Base-by-base conservation (phyloP, 1,284 basidiomycete genomes). In the Hemileia vastatrix region DNA sequence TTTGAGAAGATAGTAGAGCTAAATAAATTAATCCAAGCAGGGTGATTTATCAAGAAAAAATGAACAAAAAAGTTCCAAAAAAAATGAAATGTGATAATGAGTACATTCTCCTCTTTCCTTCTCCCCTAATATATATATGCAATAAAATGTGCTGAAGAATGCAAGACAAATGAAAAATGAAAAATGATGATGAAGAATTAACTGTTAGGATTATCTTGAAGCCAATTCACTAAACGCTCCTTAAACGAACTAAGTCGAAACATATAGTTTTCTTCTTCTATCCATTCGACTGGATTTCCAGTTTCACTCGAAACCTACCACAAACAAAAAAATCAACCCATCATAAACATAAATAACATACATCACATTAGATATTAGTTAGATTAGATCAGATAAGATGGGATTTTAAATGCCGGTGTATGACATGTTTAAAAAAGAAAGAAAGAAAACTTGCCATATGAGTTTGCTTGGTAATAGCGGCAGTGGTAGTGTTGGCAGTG, bases 251-350 rank as follows among this genome's bases (percentile, higher is more conserved):
- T 72, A 6, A 76, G 67, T 5, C 65, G 49, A 60, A 76, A 76
- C 68, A 75, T 76, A 68, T 76, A 76, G 63, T 76, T 76, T 15
- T 66, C 69, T 60, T 76, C 75, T 23, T 66, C 56, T 36, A 64
- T 71, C 74, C 73, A 76, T 57, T 76, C 75, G 9, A 76, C 73
- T 9, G 65, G 67, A 31, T 72, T 66, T 2, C 74, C 73, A 4
- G 70, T 73, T 64, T 76, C 75, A 32, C 71, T 71, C 9, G 70
- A 64, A 33, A 68, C 65, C 56, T 68, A 23, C 13, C 23, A 11
- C 40, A 43, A 21, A n/a, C 19, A 19, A 13, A 13, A 18, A 21
- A 11, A 19, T 18, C 9, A 47, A 21, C 31, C 18, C 11, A 43
- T 44, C 33, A 19, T 31, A 31, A 6, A 4, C 2, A 18, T 32